A percentile compares a stretch with the other conserved stretches of the same genome.
Evolutionary conservation across 257 asterid species (phyloP).

Genomic region (Salvia splendens): DNA sequence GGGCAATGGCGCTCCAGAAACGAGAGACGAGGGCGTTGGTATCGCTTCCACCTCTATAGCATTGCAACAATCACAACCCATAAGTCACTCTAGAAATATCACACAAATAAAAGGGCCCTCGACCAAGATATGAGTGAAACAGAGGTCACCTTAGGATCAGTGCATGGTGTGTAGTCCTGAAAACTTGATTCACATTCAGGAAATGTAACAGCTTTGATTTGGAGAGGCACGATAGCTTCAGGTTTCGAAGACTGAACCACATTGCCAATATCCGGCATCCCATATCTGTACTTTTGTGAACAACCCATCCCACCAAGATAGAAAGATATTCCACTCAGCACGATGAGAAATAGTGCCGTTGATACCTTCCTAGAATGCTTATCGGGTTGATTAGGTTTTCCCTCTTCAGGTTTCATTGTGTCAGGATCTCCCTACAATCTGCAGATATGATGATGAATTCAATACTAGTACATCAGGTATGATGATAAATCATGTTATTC

Average conservation of each 20-base stretch:
- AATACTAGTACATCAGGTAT: constrained; percentile 14
- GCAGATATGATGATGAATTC: constrained; percentile 6
- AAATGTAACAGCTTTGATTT: constrained; percentile 40
- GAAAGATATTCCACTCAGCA: constrained; percentile 68
- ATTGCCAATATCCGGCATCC: constrained; percentile 37
- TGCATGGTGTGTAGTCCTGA: constrained; percentile 79
- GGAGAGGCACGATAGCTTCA: constrained; percentile 33
- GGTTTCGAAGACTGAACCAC: constrained; percentile 35
- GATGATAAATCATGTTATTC: background rate
- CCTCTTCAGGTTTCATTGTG: constrained; percentile 58
- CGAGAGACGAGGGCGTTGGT: constrained; percentile 54
- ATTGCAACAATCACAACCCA: constrained; percentile 16
- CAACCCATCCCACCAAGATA: constrained; percentile 64
- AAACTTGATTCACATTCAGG: constrained; percentile 52
- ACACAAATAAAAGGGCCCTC: background rate
- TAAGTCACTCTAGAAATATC: background rate
- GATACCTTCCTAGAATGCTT: constrained; percentile 44
- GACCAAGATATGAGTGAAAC: constrained; percentile 5
- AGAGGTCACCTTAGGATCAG: constrained; percentile 63
- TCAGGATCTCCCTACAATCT: constrained; percentile 35
- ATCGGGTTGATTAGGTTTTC: constrained; percentile 43
- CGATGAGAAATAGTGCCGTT: constrained; percentile 42
- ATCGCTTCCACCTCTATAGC: constrained; percentile 81
- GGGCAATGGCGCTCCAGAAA: constrained; percentile 94
- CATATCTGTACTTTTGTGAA: constrained; percentile 47